Evolutionary conservation across 768 basidiomycete genomes (phyloP), one percentile per base, ranked within the genome.

Genomic region (Nidularia sp.): DNA sequence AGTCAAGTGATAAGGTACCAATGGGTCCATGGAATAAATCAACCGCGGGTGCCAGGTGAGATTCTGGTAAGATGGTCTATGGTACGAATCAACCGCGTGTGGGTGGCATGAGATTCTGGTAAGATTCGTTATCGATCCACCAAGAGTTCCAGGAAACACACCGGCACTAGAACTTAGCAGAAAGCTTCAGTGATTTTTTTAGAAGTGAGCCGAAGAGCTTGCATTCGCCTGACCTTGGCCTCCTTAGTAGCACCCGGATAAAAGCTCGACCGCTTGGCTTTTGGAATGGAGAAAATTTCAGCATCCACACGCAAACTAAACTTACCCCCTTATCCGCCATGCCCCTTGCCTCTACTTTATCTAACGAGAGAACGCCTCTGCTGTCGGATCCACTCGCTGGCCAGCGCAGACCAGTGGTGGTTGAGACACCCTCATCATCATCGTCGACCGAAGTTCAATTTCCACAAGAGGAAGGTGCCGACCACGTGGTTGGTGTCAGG

Each of bases 391-490:
- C 41, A 42, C 32, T 25, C 31, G 44, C 43, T 34, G 34, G 39
- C 33, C 47, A 49, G n/a, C 7, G 48, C 33, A 52, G 39, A 32
- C 34, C 50, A 46, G 33, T 46, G 36, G 41, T 52, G 15, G 41
- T 34, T 45, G 53, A 52, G 35, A 51, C 52, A 29, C 51, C 56
- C 41, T 58, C 64, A 45, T 62, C 60, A 35, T 54, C 62, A 43
- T 50, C 58, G 25, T 36, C 53, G 32, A 55, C 51, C 33, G 15
- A 47, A 57, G 41, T 60, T 59, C 10, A 61, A 34, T 45, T 57
- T 56, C 63, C 60, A 22, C 62, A 70, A 62, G 64, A 60, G 66
- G 71, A 58, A 70, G 55, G 56, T 39, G 43, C 6, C 53, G 49
- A 45, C 54, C 53, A 56, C 53, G 62, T 48, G 61, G 59, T 13